Base-by-base conservation (phyloP, 2,329 filamentous ascomycete species). In the Colletotrichum sublineola region DNA sequence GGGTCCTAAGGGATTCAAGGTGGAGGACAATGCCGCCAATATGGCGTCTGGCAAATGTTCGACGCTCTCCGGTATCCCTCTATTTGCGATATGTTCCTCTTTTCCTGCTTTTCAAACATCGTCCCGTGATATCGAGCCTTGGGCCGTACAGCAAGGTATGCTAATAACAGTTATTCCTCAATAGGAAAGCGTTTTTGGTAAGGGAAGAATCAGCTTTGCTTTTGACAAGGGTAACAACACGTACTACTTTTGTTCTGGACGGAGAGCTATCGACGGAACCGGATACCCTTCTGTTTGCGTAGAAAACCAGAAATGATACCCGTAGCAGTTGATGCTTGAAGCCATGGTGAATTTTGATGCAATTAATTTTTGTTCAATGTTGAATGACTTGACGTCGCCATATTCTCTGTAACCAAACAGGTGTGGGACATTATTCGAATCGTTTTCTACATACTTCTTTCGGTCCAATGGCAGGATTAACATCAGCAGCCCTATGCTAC, bases 21-120 rank as follows among this genome's bases (percentile, higher is more conserved):
- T 12, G 2, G 48, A 64, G 11, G 6, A 64, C 8, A 44, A 18
- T 33, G 62, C 62, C 11, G 36, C 62, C 62, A 55, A 64, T 11
- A 38, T 31, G 3, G 48, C 62, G 20, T 64, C 62, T 31, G 62
- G 62, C 15, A 33, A 64, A 7, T 64, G 62, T 29, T 29, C 24
- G 8, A 44, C n/a, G 8, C 62, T 64, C 50, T 55, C 48, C 14
- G 24, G 15, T 1, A 14, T 64, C 8, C 48, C 62, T 31, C 38
- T 44, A 0, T 63, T 42, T 50, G 6, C 7, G 15, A 48, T 64
- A 31, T 11, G 38, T 55, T 15, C 7, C 48, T n/a, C 3, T 44
- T 36, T 18, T 20, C 12, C 33, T 18, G 38, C 31, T 2, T 20
- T 55, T 5, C 1, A 15, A 8, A 33, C 12, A 44, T 11, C 9